Evolutionary conservation across 805 yeast species (phyloP).

Genomic region (Saccharomycopsis fermentans): DNA sequence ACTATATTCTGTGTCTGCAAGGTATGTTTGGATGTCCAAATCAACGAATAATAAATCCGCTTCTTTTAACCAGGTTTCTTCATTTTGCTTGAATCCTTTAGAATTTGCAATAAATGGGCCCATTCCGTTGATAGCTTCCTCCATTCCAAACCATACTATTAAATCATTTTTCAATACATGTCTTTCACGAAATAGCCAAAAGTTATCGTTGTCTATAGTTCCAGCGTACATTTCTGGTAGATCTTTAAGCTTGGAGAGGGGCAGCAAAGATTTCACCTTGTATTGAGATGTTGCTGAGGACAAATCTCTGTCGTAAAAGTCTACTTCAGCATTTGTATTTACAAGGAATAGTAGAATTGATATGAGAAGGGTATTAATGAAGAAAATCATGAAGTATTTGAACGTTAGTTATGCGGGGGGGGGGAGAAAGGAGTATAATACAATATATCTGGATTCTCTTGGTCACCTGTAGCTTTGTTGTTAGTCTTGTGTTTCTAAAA

Average conservation of each 20-base stretch:
- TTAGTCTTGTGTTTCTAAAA: too few species aligned
- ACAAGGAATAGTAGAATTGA: neutral
- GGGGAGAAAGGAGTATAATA: too few species aligned
- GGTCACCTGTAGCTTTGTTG: too few species aligned
- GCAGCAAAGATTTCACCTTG: neutral
- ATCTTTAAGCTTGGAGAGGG: neutral
- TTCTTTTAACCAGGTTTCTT: slow-evolving; percentile 60
- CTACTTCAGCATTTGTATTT: neutral
- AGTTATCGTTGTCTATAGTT: slow-evolving; percentile 31
- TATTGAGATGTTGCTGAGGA: neutral
- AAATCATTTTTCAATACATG: slow-evolving; percentile 25
- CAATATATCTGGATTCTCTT: too few species aligned
- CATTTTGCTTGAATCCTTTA: slow-evolving; percentile 34
- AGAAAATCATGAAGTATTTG: too few species aligned
- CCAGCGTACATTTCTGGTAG: slow-evolving; percentile 15
- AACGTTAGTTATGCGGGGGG: too few species aligned
- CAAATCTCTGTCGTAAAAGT: neutral
- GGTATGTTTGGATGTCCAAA: slow-evolving; percentile 76
- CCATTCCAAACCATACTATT: slow-evolving; percentile 73
- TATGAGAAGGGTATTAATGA: neutral
- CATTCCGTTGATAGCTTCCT: slow-evolving; percentile 71
- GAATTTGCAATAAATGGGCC: slow-evolving; percentile 57
- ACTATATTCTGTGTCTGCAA: slow-evolving; percentile 34
- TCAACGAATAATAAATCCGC: slow-evolving; percentile 64
- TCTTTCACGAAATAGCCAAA: slow-evolving; percentile 51